These are phyloP conservation scores for Trichoderma asperelloides DNA, from an alignment of 495 filamentous ascomycete species.

Conservation along the genomic window DNA sequence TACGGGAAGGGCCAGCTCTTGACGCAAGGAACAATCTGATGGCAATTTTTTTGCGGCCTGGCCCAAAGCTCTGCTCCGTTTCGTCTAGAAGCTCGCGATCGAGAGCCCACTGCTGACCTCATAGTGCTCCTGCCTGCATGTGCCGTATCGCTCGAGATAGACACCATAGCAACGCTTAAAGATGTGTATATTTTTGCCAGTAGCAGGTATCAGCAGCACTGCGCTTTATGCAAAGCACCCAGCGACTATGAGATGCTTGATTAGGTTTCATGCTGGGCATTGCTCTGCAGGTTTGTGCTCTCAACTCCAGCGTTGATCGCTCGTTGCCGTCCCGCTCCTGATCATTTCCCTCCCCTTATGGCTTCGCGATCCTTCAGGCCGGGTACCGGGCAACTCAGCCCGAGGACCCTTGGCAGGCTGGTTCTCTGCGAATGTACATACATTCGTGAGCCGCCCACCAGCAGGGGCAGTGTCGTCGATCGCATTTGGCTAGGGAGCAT, in stretches of 20 bases:
- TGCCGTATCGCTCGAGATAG: not conserved
- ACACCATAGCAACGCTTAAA: not conserved
- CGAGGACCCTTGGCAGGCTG: not conserved
- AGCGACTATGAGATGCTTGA: no score
- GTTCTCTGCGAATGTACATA: not conserved
- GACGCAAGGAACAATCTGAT: slow-evolving; percentile 1
- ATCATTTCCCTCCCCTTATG: not conserved
- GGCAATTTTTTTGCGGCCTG: not conserved
- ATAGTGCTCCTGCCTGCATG: slow-evolving; percentile 5
- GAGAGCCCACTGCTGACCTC: slow-evolving; percentile 3
- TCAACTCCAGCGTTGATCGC: not conserved
- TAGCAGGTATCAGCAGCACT: no score
- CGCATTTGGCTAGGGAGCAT: not conserved
- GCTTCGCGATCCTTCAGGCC: not conserved
- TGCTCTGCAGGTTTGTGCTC: not conserved
- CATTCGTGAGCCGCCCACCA: not conserved
- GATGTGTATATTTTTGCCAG: no score
- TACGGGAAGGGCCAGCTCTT: not conserved
- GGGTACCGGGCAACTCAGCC: not conserved
- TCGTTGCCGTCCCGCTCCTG: not conserved
- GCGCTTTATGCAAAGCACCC: no score
- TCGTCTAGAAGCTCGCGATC: not conserved
- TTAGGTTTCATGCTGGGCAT: no score
- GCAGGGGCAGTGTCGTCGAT: slow-evolving; percentile 3
- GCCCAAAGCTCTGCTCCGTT: not conserved